Percentiles rank a stretch among this genome's conserved stretches.
Evolutionary conservation across 495 filamentous ascomycete species (phyloP).

Genomic region (Xylaria grammica): DNA sequence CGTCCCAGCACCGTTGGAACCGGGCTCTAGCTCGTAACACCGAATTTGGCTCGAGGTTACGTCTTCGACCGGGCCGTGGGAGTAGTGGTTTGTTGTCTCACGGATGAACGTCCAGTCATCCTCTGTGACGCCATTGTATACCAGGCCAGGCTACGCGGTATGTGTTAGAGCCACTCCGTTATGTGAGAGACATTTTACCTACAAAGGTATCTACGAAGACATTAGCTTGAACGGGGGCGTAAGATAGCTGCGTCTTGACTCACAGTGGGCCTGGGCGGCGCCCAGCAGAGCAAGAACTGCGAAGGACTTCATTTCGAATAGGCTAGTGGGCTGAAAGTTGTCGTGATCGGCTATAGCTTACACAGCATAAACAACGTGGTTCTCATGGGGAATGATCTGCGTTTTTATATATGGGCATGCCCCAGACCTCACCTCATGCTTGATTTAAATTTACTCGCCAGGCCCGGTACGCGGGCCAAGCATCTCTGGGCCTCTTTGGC

Average conservation of each 20-base stretch:
- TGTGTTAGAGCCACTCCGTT: neutral
- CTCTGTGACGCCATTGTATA: conserved; percentile 24
- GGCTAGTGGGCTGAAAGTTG: neutral
- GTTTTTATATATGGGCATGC: conserved; percentile 15
- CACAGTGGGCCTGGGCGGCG: conserved; percentile 25
- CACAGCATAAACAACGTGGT: neutral
- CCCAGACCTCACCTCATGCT: neutral
- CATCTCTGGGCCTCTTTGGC: neutral
- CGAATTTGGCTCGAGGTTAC: conserved; percentile 53
- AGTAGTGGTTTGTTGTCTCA: conserved; percentile 47
- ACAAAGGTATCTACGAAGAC: conserved; percentile 23
- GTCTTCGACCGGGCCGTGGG: conserved; percentile 50
- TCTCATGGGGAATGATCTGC: conserved; percentile 19
- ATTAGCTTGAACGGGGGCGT: neutral
- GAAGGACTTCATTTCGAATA: conserved; percentile 23
- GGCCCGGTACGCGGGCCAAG: neutral
- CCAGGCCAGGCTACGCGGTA: conserved; percentile 20
- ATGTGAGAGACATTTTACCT: neutral
- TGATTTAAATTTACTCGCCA: neutral
- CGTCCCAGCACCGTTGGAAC: conserved; percentile 35
- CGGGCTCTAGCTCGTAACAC: conserved; percentile 46
- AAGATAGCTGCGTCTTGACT: neutral
- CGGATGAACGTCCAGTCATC: conserved; percentile 47
- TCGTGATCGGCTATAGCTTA: conserved; percentile 1
- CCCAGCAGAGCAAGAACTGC: conserved; percentile 17